Evolutionary conservation across 495 filamentous ascomycete genomes (phyloP).

Genomic region (Amphirosellinia nigrospora): DNA sequence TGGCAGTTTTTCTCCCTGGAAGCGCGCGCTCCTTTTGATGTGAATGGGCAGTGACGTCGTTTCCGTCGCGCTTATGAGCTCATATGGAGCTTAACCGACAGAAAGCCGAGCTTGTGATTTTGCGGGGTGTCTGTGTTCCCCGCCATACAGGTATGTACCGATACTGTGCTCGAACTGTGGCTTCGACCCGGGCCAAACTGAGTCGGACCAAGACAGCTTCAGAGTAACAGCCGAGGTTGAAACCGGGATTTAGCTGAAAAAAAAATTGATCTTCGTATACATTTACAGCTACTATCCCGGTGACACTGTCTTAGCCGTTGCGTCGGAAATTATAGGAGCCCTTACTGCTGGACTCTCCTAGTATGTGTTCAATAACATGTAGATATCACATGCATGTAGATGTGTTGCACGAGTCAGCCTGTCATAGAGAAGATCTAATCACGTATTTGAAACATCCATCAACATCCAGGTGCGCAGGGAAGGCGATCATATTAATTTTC

Average conservation of each 20-base stretch:
- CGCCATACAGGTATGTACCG: background rate
- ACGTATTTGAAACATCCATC: background rate
- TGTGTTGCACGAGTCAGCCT: conserved; percentile 11
- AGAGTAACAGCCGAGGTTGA: conserved; percentile 18
- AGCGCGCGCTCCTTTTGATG: conserved; percentile 3
- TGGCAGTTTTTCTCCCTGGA: background rate
- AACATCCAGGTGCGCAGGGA: background rate
- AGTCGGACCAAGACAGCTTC: conserved; percentile 1
- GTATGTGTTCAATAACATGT: background rate
- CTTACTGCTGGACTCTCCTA: background rate
- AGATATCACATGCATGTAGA: conserved; percentile 15
- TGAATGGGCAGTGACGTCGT: conserved; percentile 35
- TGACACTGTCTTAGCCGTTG: background rate
- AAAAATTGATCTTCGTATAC: background rate
- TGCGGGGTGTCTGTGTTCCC: conserved; percentile 46
- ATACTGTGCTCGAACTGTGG: background rate
- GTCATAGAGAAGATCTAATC: background rate
- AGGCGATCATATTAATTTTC: conserved; percentile 5
- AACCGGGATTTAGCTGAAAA: background rate
- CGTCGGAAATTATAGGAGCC: background rate
- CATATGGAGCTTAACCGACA: conserved; percentile 51
- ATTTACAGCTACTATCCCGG: background rate
- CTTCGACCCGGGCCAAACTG: background rate
- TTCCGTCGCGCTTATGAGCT: too few relatives aligned
- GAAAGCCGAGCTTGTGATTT: conserved; percentile 61